Evolutionary conservation across 306 rosid species (phyloP), one percentile per base, ranked within the genome.

Genomic region (Lotus japonicus): DNA sequence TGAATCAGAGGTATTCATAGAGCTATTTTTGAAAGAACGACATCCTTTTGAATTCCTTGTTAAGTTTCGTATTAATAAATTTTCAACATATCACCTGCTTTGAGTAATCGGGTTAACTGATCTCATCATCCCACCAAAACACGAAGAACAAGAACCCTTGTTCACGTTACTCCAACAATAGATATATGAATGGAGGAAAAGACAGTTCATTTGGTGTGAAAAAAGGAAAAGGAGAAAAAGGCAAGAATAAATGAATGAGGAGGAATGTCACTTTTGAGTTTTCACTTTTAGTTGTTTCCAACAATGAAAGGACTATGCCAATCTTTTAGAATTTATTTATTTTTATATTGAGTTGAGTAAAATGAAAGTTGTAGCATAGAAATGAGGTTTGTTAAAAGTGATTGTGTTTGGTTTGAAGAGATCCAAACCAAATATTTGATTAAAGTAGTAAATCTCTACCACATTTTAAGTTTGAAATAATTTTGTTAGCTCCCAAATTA

Each of bases 121-220:
- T 36, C 7, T 39, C 50, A 58, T 19, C 41, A 45, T 45, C 46
- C 38, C 50, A 50, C 17, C 45, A 18, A 62, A 6, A 12, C 64
- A 42, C 18, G 44, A 17, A 16, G 60, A 43, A 62, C 54, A 36
- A 69, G 48, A 44, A 77, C 68, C 41, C 64, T 19, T 18, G 11
- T 66, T 78, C 64, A 78, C 70, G 70, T 78, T 72, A 78, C 78
- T 66, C 54, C 46, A 66, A 58, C 58, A 50, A 39, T 11, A 18
- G 36, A 78, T 71, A 77, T 18, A 39, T 57, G 74, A 43, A 41
- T 11, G 3, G 59, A 50, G 72, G 69, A 78, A 78, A 72, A 66
- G 82, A 18, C 21, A 9, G 78, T 78, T 78, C 72, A 58, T 68
- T 7, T 59, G 38, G 43, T 28, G 43, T 28, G 50, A 2, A 63